phyloP scores from a whole-genome alignment of 768 basidiomycete genomes.

The Pleurotus salmoneostramineus region DNA sequence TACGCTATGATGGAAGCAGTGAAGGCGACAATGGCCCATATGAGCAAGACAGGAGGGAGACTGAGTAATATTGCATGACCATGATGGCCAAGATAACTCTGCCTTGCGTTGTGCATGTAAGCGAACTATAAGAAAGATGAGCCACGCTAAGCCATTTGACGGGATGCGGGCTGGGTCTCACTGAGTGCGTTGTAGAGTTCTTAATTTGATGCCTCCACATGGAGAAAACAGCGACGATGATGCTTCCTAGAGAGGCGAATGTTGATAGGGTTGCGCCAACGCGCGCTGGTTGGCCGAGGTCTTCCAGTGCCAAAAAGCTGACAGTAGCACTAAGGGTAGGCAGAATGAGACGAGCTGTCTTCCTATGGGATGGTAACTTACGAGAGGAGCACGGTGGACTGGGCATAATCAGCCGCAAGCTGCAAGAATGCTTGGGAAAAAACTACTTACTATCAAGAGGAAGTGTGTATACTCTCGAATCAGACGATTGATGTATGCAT shows the following conservation, averaged over 20 bases:
- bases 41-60: constrained; percentile 49
- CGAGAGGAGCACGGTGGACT: constrained; percentile 46
- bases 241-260: constrained; percentile 49
- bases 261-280: constrained; percentile 41
- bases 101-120: constrained; percentile 50
- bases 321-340: background rate
- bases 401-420: background rate
- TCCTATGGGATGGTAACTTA: constrained; percentile 20
- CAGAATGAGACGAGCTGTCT: too few relatives aligned
- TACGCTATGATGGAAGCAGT: constrained; percentile 42
- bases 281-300: constrained; percentile 15
- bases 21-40: constrained; percentile 47
- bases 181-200: constrained; percentile 38
- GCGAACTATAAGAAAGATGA: constrained; percentile 33
- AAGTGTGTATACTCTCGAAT: constrained; percentile 55
- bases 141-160: background rate
- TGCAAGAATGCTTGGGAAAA: background rate
- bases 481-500: constrained; percentile 43
- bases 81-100: constrained; percentile 36
- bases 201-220: constrained; percentile 55
- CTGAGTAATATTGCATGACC: constrained; percentile 50
- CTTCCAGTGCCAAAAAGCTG: constrained; percentile 9
- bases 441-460: constrained; percentile 43
- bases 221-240: constrained; percentile 52
- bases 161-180: constrained; percentile 14